A percentile compares a stretch with the other conserved stretches of the same genome.
phyloP scores from a whole-genome alignment of 2,329 filamentous ascomycete genomes.

The Phaeoacremonium minimum region DNA sequence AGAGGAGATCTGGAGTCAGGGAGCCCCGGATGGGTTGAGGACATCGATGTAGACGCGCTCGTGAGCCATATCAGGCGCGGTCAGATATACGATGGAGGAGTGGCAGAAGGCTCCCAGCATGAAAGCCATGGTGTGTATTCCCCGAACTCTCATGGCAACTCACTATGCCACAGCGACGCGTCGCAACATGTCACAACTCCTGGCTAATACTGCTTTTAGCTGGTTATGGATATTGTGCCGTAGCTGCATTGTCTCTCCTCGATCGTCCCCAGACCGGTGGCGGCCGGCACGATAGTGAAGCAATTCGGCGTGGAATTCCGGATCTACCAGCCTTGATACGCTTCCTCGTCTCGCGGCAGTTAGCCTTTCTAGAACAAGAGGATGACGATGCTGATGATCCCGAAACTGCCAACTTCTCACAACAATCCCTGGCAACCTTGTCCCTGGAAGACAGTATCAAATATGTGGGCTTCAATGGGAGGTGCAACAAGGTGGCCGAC shows the following conservation, averaged over 20 bases:
- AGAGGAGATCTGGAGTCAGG: slow-evolving; percentile 52
- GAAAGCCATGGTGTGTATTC: slow-evolving; percentile 71
- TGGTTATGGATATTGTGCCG: slow-evolving; percentile 86
- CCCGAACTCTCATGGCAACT: slow-evolving; percentile 9
- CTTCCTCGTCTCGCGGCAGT: slow-evolving; percentile 58
- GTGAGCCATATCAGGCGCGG: slow-evolving; percentile 60
- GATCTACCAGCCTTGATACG: slow-evolving; percentile 29
- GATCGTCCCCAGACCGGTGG: slow-evolving; percentile 47
- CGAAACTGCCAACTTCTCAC: slow-evolving; percentile 19
- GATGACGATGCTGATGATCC: slow-evolving; percentile 27
- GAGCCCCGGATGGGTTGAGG: slow-evolving; percentile 53
- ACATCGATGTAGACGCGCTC: slow-evolving; percentile 71
- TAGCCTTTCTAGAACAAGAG: slow-evolving; percentile 48
- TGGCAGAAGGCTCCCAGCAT: slow-evolving; percentile 71
- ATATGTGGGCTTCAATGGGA: slow-evolving; percentile 77
- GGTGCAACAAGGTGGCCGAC: slow-evolving; percentile 86
- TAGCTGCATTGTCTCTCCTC: slow-evolving; percentile 74
- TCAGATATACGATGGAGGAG: slow-evolving; percentile 79
- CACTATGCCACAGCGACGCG: no score
- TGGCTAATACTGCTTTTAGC: slow-evolving; percentile 40
- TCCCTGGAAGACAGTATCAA: slow-evolving; percentile 20
- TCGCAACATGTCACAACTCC: background rate
- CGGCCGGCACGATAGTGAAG: slow-evolving; percentile 18
- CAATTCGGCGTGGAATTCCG: slow-evolving; percentile 33
- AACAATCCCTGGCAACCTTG: slow-evolving; percentile 27